phyloP scores from a whole-genome alignment of 169 alveolate species.

The Cystoisospora suis region DNA sequence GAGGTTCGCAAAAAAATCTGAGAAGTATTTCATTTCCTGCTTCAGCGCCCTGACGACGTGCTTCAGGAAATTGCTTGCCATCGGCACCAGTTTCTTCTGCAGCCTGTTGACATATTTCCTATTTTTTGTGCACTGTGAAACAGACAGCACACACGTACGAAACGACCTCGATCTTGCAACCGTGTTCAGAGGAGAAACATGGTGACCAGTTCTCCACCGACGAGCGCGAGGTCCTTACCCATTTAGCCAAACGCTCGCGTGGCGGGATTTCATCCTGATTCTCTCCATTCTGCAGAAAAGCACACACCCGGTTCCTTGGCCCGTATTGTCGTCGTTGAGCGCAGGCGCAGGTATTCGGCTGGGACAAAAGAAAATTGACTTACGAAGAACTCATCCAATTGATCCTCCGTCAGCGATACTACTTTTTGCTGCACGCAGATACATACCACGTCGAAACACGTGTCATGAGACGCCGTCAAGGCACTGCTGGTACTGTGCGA shows the following conservation, averaged over 20 bases:
- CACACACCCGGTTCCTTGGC: too few relatives aligned
- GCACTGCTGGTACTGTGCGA: not conserved
- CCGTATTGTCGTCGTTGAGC: too few relatives aligned
- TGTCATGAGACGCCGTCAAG: not conserved
- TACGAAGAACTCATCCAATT: not conserved
- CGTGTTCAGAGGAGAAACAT: too few relatives aligned
- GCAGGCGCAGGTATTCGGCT: too few relatives aligned
- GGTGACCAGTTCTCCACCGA: too few relatives aligned
- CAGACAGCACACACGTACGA: not conserved
- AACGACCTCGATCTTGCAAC: too few relatives aligned
- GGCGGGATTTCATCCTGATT: not conserved
- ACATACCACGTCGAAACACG: too few relatives aligned
- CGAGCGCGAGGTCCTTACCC: too few relatives aligned
- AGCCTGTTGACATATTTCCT: not conserved
- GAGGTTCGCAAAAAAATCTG: slow-evolving; percentile 44
- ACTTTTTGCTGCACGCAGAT: slow-evolving; percentile 9
- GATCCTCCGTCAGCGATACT: not conserved
- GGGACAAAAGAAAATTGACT: too few relatives aligned
- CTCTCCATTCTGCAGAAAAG: slow-evolving; percentile 8
- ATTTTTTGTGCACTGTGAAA: slow-evolving; percentile 46
- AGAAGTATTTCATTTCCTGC: slow-evolving; percentile 42
- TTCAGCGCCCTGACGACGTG: slow-evolving; percentile 37
- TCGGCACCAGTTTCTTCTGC: not conserved
- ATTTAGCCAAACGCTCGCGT: not conserved
- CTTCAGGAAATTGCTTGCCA: not conserved